Evolutionary conservation across 352 stramenopile genomes (phyloP), one percentile per base, ranked within the genome.

Genomic region (Phytopythium litorale): DNA sequence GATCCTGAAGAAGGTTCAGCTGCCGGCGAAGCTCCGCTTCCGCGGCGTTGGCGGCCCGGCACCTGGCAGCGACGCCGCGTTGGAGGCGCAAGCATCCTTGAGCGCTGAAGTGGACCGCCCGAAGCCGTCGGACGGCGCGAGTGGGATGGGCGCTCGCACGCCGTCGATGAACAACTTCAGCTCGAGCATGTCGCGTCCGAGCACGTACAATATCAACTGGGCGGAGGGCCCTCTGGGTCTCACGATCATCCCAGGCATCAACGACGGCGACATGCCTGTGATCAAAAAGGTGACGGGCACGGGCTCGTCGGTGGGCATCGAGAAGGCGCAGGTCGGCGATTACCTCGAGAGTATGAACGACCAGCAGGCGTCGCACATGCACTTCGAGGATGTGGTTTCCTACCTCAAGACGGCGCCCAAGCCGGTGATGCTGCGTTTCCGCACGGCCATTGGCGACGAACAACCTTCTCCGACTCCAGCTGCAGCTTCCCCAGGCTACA

Each of bases 241-340:
- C 9, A 95, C 86, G 53, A 95, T 95, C 60, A 95, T 95, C 63
- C 86, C 86, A 7, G 86, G 86, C 13, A 65, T 93, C 42, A 72
- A 89, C n/a, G 81, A 91, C 9, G 72, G 77, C 9, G 84, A 94
- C 38, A 70, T 93, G 32, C 87, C 87, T 0, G 85, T 96, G 54
- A 96, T 96, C 49, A 96, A 94, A 65, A 92, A 92, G 58, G 83
- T 96, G 32, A 96, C 87, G 16, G 87, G 87, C 32, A 96, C 87
- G 0, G 87, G 87, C 49, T 91, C 81, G 21, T 91, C 78, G 2
- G 64, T 75, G 25, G 87, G 87, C 37, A 92, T 96, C 25, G 84
- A 96, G 59, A 85, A 85, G 56, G 87, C 87, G 4, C 84, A 94
- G 40, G 73, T 94, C 40, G 87, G 87, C 30, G 87, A 96, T 33